Base-by-base conservation (phyloP, 1,284 basidiomycete genomes). In the Ceratorhiza oryzae-sativae region DNA sequence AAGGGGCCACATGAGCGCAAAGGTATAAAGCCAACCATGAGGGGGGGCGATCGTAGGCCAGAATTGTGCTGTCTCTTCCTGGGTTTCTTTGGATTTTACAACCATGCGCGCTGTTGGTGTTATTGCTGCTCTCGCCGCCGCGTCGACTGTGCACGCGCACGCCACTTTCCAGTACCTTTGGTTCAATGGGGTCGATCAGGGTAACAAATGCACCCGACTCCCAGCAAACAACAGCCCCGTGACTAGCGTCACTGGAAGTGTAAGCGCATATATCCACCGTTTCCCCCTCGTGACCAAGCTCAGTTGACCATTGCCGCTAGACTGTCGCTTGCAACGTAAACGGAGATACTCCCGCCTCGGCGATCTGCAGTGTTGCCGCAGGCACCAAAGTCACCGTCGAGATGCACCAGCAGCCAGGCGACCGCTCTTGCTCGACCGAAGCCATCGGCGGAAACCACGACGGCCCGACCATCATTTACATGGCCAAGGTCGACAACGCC, bases 331-430 rank as follows among this genome's bases (percentile, higher is more conserved):
- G 75, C 68, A 76, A 76, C 49, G 49, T 46, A 20, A 60, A 46
- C 27, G 72, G 65, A 13, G 53, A 60, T 18, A 58, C 13, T 25
- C 53, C 74, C 20, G 73, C 73, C 1, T 13, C 60, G 20, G 62
- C 51, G 18, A 56, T 53, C 6, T 72, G 68, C 51, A 61, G 73
- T 1, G 73, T 73, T 25, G 49, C 71, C n/a, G 74, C 75, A n/a
- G 75, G 75, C 8, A 70, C 71, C 53, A 73, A 67, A 4, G 71
- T 75, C 39, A 55, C 65, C 20, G 75, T 76, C 23, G 75, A 76
- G 68, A 76, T 76, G 75, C 75, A 76, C 71, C 74, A 75, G 65
- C 75, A 76, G 68, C 74, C 74, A 20, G 71, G 71, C 25, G 73
- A 74, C 51, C 71, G 75, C 12, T 53, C 60, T 15, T 76, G 75